A percentile compares a stretch with the other conserved stretches of the same genome.
These are phyloP conservation scores for Echites panduratus DNA, from an alignment of 257 asterid species.

Conservation along the genomic window DNA sequence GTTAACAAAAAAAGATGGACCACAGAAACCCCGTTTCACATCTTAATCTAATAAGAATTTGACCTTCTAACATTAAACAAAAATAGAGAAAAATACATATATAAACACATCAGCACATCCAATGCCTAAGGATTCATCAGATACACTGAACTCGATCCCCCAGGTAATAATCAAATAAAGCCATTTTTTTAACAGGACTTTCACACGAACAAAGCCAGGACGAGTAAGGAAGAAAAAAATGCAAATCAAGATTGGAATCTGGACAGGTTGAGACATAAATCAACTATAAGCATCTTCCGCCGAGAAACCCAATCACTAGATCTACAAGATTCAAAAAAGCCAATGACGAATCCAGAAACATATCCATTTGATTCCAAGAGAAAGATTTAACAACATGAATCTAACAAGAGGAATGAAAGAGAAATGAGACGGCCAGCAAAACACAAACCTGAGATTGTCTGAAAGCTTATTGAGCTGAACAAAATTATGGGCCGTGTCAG, in stretches of 20 bases:
- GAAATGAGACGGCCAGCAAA: not conserved
- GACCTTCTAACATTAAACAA: not conserved
- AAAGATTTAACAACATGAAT: not conserved
- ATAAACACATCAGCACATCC: not conserved
- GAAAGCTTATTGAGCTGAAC: not conserved
- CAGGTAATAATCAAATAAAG: not conserved
- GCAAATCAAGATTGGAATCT: slow-evolving; percentile 1
- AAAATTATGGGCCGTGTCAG: not conserved
- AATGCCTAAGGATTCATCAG: not conserved
- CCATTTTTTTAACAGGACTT: not conserved
- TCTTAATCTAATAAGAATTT: not conserved
- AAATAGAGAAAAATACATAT: not conserved
- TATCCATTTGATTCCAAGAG: not conserved
- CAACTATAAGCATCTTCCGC: not conserved
- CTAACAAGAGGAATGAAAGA: not conserved
- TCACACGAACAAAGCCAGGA: not conserved
- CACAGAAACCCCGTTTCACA: not conserved
- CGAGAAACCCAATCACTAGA: too few relatives aligned
- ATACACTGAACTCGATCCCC: not conserved
- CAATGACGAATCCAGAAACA: not conserved
- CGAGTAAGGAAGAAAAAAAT: not conserved
- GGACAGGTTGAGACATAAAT: not conserved
- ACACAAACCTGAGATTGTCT: slow-evolving; percentile 14
- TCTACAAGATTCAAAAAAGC: not conserved
- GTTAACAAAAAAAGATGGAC: not conserved